phyloP scores from a whole-genome alignment of 768 basidiomycete species.

The Podaxis pistillaris region DNA sequence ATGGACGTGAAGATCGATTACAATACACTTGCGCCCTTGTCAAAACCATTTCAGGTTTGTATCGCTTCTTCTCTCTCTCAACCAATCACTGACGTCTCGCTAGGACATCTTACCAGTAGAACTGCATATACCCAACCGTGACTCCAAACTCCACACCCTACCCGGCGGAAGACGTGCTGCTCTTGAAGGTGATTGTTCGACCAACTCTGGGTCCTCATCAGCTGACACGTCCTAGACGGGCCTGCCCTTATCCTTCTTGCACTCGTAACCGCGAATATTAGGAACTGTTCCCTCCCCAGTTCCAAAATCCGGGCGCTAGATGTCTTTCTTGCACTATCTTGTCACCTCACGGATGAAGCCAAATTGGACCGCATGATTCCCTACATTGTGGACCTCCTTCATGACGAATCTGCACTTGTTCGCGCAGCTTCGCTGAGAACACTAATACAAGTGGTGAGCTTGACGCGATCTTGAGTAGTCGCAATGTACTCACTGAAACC shows the following conservation, averaged over 20 bases:
- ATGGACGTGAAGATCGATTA: constrained; percentile 61
- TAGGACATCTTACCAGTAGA: constrained; percentile 81
- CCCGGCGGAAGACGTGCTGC: constrained; percentile 52
- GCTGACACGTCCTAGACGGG: constrained; percentile 57
- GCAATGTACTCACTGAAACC: not conserved
- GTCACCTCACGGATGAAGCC: constrained; percentile 89
- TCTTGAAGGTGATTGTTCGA: constrained; percentile 50
- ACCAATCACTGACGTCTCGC: not conserved
- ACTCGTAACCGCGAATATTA: constrained; percentile 82
- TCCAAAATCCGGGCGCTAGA: constrained; percentile 86
- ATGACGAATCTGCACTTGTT: constrained; percentile 83
- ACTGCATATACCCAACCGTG: constrained; percentile 69
- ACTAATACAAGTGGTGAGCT: constrained; percentile 76
- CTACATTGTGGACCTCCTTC: constrained; percentile 83
- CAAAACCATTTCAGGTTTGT: constrained; percentile 60
- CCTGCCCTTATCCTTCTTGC: constrained; percentile 87
- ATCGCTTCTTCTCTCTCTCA: not conserved
- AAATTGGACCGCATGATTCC: constrained; percentile 93
- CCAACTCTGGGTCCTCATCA: not conserved
- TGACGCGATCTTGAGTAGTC: constrained; percentile 1
- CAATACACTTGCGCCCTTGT: constrained; percentile 32
- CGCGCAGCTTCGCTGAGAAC: constrained; percentile 77
- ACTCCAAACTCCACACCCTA: constrained; percentile 48
- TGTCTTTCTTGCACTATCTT: constrained; percentile 77
- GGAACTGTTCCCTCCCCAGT: constrained; percentile 82